Evolutionary conservation across 495 filamentous ascomycete genomes (phyloP).

Genomic region (Geoglossum glabrum): DNA sequence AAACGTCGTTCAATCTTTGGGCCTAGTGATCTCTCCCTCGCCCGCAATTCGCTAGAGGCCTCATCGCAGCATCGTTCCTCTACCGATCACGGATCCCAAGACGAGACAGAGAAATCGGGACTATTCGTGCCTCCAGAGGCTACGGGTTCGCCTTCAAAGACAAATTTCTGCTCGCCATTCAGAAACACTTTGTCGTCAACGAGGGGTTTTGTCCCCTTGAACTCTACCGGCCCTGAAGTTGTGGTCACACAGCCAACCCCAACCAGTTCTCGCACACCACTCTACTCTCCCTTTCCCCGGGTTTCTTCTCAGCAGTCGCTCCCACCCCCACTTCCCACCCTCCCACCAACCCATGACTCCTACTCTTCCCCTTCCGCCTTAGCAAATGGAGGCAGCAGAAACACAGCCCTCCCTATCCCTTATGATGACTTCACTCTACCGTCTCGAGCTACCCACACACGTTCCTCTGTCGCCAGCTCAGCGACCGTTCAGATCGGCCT

Average conservation of each 20-base stretch:
- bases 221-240: background rate
- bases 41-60: background rate
- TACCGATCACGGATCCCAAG: background rate
- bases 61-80: background rate
- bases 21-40: constrained; percentile 13
- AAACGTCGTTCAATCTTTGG: constrained; percentile 15
- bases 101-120: background rate
- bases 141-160: background rate
- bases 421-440: background rate
- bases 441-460: background rate
- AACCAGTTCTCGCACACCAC: background rate
- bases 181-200: background rate
- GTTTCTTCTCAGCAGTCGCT: background rate
- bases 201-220: background rate
- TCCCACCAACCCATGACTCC: background rate
- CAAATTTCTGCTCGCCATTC: background rate
- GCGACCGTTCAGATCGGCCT: constrained; percentile 23
- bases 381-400: background rate
- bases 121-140: background rate
- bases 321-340: background rate
- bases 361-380: no score
- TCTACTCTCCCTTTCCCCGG: constrained; percentile 8
- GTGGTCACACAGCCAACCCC: background rate
- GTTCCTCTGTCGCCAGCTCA: background rate
- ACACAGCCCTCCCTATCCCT: background rate